phyloP scores from a whole-genome alignment of 345 rosid species.

The Gossypium ekmanianum region DNA sequence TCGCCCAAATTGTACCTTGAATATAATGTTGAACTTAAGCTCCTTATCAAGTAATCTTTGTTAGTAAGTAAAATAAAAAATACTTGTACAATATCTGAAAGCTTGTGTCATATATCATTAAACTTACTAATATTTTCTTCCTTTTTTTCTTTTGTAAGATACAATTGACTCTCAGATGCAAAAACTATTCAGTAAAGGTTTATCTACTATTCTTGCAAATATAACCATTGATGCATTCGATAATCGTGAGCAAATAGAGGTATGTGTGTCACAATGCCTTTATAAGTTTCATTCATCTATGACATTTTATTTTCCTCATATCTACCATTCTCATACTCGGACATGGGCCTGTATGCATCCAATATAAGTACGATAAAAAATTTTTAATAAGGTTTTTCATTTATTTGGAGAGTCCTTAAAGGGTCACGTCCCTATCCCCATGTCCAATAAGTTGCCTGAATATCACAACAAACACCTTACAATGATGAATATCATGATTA shows the following conservation, averaged over 20 bases:
- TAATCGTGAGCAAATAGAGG: conserved; percentile 75
- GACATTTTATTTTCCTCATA: not conserved
- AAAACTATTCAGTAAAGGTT: conserved; percentile 47
- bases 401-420: no score
- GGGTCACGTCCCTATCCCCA: no score
- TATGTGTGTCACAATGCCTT: conserved; percentile 22
- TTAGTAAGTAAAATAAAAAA: no score
- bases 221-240: conserved; percentile 53
- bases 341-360: not conserved
- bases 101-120: not conserved
- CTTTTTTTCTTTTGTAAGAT: conserved; percentile 43
- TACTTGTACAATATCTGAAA: not conserved
- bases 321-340: not conserved
- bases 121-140: not conserved
- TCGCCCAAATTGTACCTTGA: not conserved
- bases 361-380: not conserved
- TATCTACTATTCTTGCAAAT: conserved; percentile 56
- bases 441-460: not conserved
- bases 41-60: not conserved
- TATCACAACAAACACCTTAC: not conserved
- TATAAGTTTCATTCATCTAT: conserved; percentile 5
- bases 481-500: not conserved
- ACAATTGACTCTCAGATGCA: conserved; percentile 49
- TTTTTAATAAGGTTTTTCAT: no score
- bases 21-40: not conserved